phyloP scores from a whole-genome alignment of 1,284 basidiomycete genomes.

The Melampsora larici-populina region DNA sequence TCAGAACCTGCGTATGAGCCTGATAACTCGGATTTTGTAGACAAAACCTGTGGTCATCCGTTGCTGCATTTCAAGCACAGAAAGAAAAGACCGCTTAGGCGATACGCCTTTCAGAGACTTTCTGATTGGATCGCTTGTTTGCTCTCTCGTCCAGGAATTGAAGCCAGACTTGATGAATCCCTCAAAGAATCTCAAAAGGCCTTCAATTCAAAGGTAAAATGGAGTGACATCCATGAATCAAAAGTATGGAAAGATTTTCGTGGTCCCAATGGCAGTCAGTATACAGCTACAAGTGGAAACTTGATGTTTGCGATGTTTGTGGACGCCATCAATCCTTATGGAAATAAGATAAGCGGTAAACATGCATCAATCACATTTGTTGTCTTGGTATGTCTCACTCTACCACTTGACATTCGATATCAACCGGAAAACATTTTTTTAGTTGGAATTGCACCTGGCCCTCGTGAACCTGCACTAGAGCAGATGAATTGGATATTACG shows the following conservation, averaged over 20 bases:
- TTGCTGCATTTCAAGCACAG: not conserved
- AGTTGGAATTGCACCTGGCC: no score
- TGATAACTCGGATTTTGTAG: no score
- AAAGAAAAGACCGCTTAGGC: not conserved
- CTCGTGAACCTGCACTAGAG: no score
- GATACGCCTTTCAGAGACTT: constrained; percentile 12
- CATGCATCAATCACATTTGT: constrained; percentile 23
- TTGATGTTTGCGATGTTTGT: constrained; percentile 13
- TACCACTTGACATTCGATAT: no score
- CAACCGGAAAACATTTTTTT: no score
- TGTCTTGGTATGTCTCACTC: no score
- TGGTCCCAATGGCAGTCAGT: not conserved
- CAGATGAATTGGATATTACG: no score
- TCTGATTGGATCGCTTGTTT: constrained; percentile 8
- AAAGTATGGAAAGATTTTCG: constrained; percentile 19
- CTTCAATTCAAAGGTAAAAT: constrained; percentile 9
- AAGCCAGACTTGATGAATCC: no score
- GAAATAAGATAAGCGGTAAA: constrained; percentile 2
- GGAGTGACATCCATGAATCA: constrained; percentile 27
- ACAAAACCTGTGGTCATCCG: no score
- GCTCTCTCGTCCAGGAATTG: no score
- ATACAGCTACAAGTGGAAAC: not conserved
- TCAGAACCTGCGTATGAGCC: no score
- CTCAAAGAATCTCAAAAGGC: not conserved
- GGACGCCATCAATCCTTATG: constrained; percentile 20